A percentile compares a stretch with the other conserved stretches of the same genome.
These are phyloP conservation scores for Carex pumila DNA, from an alignment of 176 grass and related monocot species.

Conservation along the genomic window DNA sequence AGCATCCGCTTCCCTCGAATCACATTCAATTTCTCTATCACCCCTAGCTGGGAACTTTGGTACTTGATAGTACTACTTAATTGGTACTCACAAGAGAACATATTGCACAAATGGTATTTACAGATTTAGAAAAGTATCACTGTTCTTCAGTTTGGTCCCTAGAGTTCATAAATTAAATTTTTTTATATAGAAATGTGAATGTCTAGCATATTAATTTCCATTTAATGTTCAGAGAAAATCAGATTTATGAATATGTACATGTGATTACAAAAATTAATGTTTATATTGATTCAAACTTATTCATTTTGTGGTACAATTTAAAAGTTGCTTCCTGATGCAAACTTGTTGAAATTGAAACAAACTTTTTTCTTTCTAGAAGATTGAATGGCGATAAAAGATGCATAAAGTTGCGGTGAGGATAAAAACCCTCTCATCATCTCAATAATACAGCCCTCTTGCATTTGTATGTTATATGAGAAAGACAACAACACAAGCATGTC, in stretches of 20 bases:
- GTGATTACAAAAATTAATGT: no score
- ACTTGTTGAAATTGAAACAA: background rate
- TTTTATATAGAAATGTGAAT: no score
- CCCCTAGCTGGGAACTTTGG: background rate
- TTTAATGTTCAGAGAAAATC: no score
- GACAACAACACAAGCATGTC: background rate
- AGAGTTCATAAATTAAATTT: background rate
- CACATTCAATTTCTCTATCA: background rate
- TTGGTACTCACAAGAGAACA: background rate
- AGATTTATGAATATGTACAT: no score
- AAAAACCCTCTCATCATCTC: background rate
- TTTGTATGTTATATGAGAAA: background rate
- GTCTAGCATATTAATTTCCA: no score
- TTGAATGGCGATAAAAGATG: background rate
- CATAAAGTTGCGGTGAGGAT: background rate
- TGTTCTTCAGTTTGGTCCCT: background rate
- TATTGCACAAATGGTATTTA: background rate
- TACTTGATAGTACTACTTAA: background rate
- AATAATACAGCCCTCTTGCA: background rate
- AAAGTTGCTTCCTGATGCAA: no score
- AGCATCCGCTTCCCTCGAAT: constrained; percentile 3
- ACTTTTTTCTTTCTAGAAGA: background rate
- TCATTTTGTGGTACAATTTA: no score
- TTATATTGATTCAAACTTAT: no score
- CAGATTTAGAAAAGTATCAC: background rate